Base-by-base conservation (phyloP, 1,139 yeast genomes). In the Diutina siamensis region DNA sequence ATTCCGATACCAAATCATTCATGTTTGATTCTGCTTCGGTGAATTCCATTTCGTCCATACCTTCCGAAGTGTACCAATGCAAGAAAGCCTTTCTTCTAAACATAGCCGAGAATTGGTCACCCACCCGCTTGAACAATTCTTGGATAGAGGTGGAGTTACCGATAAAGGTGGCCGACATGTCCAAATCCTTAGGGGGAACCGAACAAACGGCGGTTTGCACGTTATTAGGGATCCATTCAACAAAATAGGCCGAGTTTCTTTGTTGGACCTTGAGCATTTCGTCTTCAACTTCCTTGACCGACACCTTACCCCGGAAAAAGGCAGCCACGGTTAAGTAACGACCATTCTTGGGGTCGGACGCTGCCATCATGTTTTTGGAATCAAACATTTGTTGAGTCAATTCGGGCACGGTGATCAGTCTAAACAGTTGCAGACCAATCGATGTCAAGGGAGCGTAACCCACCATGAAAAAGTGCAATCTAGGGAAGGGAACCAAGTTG, bases 201-300 rank as follows among this genome's bases (percentile, higher is more conserved):
- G 92, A 80, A 67, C 95, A 86, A 49, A 87, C 87, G 48, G 95
- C 92, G 36, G 95, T 84, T 71, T 88, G 96, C 52, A 88, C 95
- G 62, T 88, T 88, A 67, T 87, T 87, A 60, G 97, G 96, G 67
- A 88, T 88, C 96, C 96, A 88, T 65, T 88, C 96, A 49, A 88
- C 97, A 59, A 86, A 86, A 63, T 82, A 79, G 48, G 81, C 77
- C 20, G 88, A 73, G 65, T 86, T 83, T 65, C 83, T 81, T 50
- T 83, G 78, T 69, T 87, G 94, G 50, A 84, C 85, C 61, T 80
- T 80, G 64, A 72, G 78, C 89, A 87, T 85, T 65, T 86, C 95
- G 61, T 87, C 96, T 62, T 87, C 96, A 52, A 87, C 95, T 67
- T 87, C 96, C 67, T 85, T 84, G 48, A 83, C 84, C 12, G 94